A percentile compares a stretch with the other conserved stretches of the same genome.
Evolutionary conservation across 176 grass and related monocot genomes (phyloP).

Genomic region (Dactylis glomerata): DNA sequence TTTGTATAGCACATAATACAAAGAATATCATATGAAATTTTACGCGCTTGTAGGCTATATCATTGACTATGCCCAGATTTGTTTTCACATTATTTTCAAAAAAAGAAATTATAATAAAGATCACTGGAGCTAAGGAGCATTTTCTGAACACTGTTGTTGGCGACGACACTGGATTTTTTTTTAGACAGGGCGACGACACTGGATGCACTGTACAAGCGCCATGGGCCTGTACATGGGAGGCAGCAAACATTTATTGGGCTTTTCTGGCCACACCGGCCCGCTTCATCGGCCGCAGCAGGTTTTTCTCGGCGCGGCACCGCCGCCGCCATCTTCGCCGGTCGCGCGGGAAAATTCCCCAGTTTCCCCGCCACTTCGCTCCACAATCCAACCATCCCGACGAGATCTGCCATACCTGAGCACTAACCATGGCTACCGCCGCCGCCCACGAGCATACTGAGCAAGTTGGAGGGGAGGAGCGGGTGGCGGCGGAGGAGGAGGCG

Average conservation of each 20-base stretch:
- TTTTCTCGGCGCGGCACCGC: neutral
- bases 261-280: neutral
- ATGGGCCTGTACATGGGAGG: neutral
- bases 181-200: neutral
- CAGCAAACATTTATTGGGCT: neutral
- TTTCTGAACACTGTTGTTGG: too few relatives aligned
- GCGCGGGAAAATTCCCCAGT: slow-evolving; percentile 29
- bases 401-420: neutral
- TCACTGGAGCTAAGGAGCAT: too few relatives aligned
- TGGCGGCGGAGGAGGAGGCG: neutral
- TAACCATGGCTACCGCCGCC: slow-evolving; percentile 21
- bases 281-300: neutral
- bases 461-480: neutral
- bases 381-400: neutral
- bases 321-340: neutral
- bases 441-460: neutral
- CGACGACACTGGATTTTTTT: too few relatives aligned
- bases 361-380: slow-evolving; percentile 14
- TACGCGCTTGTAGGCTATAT: too few relatives aligned
- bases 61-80: too few relatives aligned
- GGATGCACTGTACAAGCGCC: neutral
- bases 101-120: too few relatives aligned
- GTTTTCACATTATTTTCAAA: too few relatives aligned
- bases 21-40: too few relatives aligned
- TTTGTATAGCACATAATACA: too few relatives aligned